Evolutionary conservation across 371 early-diverging fungal genomes (phyloP).

Genomic region (Mucor lusitanicus): DNA sequence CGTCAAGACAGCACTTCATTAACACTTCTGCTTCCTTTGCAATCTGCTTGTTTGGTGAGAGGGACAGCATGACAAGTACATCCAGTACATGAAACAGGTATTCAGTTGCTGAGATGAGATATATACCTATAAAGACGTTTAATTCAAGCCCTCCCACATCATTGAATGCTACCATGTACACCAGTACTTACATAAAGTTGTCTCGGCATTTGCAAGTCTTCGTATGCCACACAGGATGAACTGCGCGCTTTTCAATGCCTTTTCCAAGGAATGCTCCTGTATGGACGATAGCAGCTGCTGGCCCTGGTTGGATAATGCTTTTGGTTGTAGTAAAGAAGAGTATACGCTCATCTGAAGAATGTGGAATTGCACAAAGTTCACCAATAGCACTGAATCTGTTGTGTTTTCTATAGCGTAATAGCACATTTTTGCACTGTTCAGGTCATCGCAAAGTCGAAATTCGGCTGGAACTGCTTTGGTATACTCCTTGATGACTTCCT

Average conservation of each 20-base stretch:
- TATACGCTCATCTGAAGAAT: background rate
- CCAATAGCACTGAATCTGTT: background rate
- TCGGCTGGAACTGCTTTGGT: conserved; percentile 1
- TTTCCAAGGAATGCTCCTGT: conserved; percentile 6
- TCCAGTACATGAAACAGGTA: conserved; percentile 9
- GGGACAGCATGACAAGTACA: background rate
- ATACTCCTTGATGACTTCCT: conserved; percentile 12
- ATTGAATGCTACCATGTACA: too few relatives aligned
- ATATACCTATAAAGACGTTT: conserved; percentile 2
- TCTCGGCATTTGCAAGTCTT: background rate
- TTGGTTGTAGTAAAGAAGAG: conserved; percentile 17
- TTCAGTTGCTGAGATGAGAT: background rate
- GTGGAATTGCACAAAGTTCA: conserved; percentile 12
- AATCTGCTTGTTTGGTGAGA: background rate
- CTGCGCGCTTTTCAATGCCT: background rate
- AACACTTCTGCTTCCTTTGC: conserved; percentile 5
- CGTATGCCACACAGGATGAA: conserved; percentile 8
- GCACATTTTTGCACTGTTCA: background rate
- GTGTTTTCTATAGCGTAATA: conserved; percentile 1
- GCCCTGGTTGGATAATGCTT: background rate
- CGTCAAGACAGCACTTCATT: background rate
- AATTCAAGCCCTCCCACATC: background rate
- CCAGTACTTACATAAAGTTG: conserved; percentile 14
- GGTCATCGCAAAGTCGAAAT: conserved; percentile 8
- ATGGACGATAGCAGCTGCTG: conserved; percentile 7